Evolutionary conservation across 106 monocot species (phyloP).

Genomic region (Narthecium ossifragum): DNA sequence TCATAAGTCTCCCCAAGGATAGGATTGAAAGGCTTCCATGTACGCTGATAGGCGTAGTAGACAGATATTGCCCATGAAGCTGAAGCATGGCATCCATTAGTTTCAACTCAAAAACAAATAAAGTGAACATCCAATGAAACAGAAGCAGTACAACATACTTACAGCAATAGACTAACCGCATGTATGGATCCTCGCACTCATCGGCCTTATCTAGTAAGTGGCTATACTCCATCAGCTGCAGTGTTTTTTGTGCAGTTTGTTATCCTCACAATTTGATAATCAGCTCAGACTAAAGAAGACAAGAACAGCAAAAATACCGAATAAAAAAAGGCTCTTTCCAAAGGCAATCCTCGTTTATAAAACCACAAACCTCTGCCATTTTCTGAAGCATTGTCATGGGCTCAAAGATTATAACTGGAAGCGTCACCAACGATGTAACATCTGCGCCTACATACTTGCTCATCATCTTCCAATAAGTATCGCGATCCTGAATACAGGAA

Average conservation of each 20-base stretch:
- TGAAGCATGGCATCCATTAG: too few species aligned
- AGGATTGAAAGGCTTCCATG: conserved; percentile 99
- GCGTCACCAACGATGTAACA: conserved; percentile 91
- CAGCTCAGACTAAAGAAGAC: too few species aligned
- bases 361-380: conserved; percentile 79
- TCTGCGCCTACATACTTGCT: conserved; percentile 86
- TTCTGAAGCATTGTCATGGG: conserved; percentile 96
- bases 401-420: conserved; percentile 95
- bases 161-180: conserved; percentile 88
- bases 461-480: conserved; percentile 98
- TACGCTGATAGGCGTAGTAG: conserved; percentile 70
- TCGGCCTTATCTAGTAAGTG: conserved; percentile 85
- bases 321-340: too few species aligned
- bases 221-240: conserved; percentile 91
- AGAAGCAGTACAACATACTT: conserved; percentile 23
- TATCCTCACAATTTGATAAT: too few species aligned
- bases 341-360: too few species aligned
- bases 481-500: conserved; percentile 65
- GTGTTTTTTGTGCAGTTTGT: too few species aligned
- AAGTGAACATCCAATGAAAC: too few species aligned
- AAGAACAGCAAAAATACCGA: too few species aligned
- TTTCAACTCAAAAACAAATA: too few species aligned
- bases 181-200: conserved; percentile 91
- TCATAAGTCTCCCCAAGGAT: conserved; percentile 98
- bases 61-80: conserved; percentile 93